These are phyloP conservation scores for Tylopilus plumbeoviolaceoides DNA, from an alignment of 768 basidiomycete species.

Conservation along the genomic window DNA sequence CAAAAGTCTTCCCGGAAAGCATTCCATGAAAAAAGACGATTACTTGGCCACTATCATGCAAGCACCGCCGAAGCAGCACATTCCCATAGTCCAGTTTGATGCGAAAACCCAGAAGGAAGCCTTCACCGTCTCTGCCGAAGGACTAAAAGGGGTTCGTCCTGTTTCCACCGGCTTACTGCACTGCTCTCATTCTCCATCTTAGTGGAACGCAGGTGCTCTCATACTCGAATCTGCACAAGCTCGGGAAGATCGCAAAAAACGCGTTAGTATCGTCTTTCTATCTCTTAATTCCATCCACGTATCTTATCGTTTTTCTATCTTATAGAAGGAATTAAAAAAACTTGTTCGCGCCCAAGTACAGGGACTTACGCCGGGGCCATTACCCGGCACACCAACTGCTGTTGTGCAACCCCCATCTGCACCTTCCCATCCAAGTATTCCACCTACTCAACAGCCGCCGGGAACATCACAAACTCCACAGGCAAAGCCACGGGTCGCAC, in stretches of 20 bases:
- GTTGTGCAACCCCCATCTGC: conserved; percentile 35
- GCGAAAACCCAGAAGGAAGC: conserved; percentile 64
- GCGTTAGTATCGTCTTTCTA: conserved; percentile 43
- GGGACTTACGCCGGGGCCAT: conserved; percentile 19
- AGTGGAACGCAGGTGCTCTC: conserved; percentile 68
- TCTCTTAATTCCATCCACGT: conserved; percentile 10
- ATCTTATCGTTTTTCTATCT: conserved; percentile 4
- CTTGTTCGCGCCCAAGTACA: conserved; percentile 54
- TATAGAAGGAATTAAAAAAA: conserved; percentile 69
- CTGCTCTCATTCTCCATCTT: conserved; percentile 11
- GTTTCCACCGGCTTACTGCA: conserved; percentile 10
- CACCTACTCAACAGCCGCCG: conserved; percentile 25
- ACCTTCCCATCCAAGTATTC: conserved; percentile 21
- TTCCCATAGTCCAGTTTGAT: conserved; percentile 61
- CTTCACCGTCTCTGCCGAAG: conserved; percentile 68
- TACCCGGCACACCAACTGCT: conserved; percentile 21
- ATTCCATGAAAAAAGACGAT: conserved; percentile 77
- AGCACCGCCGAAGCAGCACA: conserved; percentile 67
- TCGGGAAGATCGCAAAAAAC: conserved; percentile 71
- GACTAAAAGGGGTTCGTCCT: conserved; percentile 62
- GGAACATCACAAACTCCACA: conserved; percentile 10
- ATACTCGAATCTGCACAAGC: conserved; percentile 70
- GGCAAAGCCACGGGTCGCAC: conserved; percentile 28
- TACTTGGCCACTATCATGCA: conserved; percentile 63
- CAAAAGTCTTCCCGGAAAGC: conserved; percentile 74